A percentile compares a stretch with the other conserved stretches of the same genome.
phyloP scores from a whole-genome alignment of 2,329 filamentous ascomycete genomes.

The Truncatella angustata region DNA sequence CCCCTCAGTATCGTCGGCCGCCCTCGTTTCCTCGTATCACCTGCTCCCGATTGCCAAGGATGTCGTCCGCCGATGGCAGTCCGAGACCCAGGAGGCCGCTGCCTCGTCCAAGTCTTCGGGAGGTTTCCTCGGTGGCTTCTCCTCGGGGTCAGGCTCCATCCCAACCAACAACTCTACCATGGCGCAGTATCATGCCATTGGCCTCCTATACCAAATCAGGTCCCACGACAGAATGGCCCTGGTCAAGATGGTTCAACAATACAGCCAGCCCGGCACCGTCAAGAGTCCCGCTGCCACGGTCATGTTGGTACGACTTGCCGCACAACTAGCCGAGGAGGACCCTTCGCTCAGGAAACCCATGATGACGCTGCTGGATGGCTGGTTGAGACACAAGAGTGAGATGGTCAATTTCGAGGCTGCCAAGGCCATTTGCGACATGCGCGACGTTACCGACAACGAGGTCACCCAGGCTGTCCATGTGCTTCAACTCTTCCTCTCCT shows the following conservation, averaged over 20 bases:
- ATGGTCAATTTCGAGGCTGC: slow-evolving; percentile 99
- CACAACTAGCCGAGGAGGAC: slow-evolving; percentile 93
- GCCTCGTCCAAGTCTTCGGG: slow-evolving; percentile 84
- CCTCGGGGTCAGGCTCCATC: slow-evolving; percentile 70
- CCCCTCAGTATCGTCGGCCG: slow-evolving; percentile 92
- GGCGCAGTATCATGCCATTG: slow-evolving; percentile 98
- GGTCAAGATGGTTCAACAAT: slow-evolving; percentile 99
- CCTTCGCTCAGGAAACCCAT: slow-evolving; percentile 86
- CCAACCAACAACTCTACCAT: slow-evolving; percentile 93
- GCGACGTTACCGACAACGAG: slow-evolving; percentile 88
- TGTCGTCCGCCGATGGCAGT: slow-evolving; percentile 96
- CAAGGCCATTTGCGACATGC: slow-evolving; percentile 95
- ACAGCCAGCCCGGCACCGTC: slow-evolving; percentile 83
- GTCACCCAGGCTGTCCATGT: slow-evolving; percentile 91
- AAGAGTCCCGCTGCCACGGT: slow-evolving; percentile 94
- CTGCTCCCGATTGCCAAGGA: slow-evolving; percentile 94
- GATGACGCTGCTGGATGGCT: slow-evolving; percentile 94
- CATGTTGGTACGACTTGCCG: slow-evolving; percentile 87
- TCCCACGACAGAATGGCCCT: slow-evolving; percentile 96
- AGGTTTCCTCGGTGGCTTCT: slow-evolving; percentile 89
- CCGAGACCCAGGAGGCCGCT: slow-evolving; percentile 95
- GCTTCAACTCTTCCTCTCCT: slow-evolving; percentile 93
- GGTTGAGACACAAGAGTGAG: slow-evolving; percentile 97
- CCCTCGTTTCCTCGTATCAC: slow-evolving; percentile 95
- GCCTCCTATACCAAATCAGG: slow-evolving; percentile 95